Evolutionary conservation across 2,329 filamentous ascomycete species (phyloP).

Genomic region (Xylariales sp.): DNA sequence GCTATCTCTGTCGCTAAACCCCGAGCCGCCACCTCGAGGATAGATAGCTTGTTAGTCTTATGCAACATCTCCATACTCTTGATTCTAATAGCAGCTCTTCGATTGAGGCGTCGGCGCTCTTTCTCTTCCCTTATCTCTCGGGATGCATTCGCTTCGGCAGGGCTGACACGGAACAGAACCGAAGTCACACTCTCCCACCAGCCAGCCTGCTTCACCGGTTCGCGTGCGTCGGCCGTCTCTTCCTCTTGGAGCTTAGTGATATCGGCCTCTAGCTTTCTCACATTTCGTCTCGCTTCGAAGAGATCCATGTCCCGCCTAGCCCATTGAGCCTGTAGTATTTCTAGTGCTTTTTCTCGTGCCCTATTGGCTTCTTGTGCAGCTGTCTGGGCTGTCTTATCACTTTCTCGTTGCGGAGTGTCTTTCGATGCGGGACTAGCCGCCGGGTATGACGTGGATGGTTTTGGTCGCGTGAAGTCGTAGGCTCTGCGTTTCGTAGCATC

Average conservation of each 20-base stretch:
- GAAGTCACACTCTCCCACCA: slow-evolving; percentile 9
- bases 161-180: background rate
- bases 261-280: slow-evolving; percentile 17
- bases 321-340: slow-evolving; percentile 2
- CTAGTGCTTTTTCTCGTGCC: background rate
- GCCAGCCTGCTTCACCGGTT: background rate
- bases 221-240: background rate
- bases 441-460: background rate
- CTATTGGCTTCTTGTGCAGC: background rate
- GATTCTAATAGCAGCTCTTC: background rate
- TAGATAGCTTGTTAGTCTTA: background rate
- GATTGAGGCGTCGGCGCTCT: slow-evolving; percentile 6
- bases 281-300: slow-evolving; percentile 3
- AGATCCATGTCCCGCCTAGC: slow-evolving; percentile 6
- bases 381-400: background rate
- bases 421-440: background rate
- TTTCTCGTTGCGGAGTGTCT: background rate
- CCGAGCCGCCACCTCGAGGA: background rate
- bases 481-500: slow-evolving; percentile 11
- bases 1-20: background rate
- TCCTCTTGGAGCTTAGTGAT: slow-evolving; percentile 13
- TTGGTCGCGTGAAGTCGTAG: slow-evolving; percentile 2
- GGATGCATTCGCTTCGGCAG: background rate
- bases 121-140: slow-evolving; percentile 6
- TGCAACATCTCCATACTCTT: background rate